These are phyloP conservation scores for Candida rishiriensis DNA, from an alignment of 805 yeast genomes.

Conservation along the genomic window DNA sequence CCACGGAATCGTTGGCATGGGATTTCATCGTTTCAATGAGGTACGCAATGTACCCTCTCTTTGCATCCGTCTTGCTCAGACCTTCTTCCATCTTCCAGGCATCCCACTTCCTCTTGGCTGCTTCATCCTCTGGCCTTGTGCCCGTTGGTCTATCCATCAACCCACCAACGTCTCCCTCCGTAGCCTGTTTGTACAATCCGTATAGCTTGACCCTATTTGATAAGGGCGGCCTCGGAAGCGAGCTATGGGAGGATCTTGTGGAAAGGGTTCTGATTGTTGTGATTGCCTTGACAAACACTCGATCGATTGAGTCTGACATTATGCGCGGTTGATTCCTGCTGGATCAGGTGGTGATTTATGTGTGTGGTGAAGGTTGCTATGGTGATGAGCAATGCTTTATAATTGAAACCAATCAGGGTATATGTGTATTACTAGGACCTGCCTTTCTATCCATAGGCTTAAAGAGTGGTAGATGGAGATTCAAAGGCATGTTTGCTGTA, in stretches of 20 bases:
- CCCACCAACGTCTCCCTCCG: constrained; percentile 77
- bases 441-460: no score
- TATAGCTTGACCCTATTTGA: constrained; percentile 64
- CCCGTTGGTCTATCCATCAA: constrained; percentile 66
- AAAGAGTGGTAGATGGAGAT: no score
- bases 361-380: no score
- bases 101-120: constrained; percentile 73
- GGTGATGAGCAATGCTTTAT: no score
- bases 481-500: no score
- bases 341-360: background rate
- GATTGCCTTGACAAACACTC: constrained; percentile 79
- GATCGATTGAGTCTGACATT: constrained; percentile 60
- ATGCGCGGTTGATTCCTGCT: background rate
- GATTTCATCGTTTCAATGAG: constrained; percentile 69
- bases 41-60: constrained; percentile 60
- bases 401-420: no score
- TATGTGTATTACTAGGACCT: no score
- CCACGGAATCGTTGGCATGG: constrained; percentile 64
- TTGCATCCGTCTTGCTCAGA: constrained; percentile 63
- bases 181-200: constrained; percentile 85
- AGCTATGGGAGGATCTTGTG: constrained; percentile 54
- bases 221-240: constrained; percentile 74
- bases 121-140: constrained; percentile 53
- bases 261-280: constrained; percentile 73
- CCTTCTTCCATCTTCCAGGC: constrained; percentile 82